Evolutionary conservation across 148 eudicot genomes (phyloP), one percentile per base, ranked within the genome.

Genomic region (Dysphania ambrosioides): DNA sequence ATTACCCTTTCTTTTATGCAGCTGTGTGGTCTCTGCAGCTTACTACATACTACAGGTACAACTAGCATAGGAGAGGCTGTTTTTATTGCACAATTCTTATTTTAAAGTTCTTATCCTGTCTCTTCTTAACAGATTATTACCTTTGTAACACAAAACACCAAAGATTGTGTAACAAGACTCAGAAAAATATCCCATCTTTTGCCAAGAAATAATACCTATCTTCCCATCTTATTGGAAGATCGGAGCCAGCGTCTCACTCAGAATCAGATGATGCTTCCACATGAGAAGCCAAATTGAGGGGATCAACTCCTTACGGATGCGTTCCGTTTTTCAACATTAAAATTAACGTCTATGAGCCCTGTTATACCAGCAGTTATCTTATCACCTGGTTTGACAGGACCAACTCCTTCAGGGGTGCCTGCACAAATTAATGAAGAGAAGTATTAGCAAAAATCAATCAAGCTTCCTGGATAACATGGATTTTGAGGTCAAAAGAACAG

Each of bases 321-420:
- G 24, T 70, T 67, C 38, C 96, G 90, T 70, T 82, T 80, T 73
- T 70, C 90, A 61, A 95, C 96, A 68, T 90, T 78, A 71, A 88
- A 95, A 70, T 86, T 84, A 67, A 88, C 73, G 58, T 95, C 97
- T 57, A 95, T 34, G 23, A 95, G 87, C 68, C 90, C 97, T 71
- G 97, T 92, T 79, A 95, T 92, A 71, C 98, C 98, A 68, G 93
- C 96, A 38, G 91, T 88, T 30, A 95, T 86, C 77, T 84, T 92
- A 78, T 94, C 89, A 32, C 98, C 97, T 63, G 87, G 84, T 79
- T 88, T 94, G 15, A 94, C 98, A 6, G 98, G 98, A 44, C 98
- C 97, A 77, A 87, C 89, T 19, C 98, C 97, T 76, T 87, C 84
- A 16, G 98, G 97, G 49, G 98, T 95, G 66, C 98, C 98, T 95